A percentile compares a stretch with the other conserved stretches of the same genome.
phyloP scores from a whole-genome alignment of 352 stramenopile species.

The Phytophthora podocarpi region DNA sequence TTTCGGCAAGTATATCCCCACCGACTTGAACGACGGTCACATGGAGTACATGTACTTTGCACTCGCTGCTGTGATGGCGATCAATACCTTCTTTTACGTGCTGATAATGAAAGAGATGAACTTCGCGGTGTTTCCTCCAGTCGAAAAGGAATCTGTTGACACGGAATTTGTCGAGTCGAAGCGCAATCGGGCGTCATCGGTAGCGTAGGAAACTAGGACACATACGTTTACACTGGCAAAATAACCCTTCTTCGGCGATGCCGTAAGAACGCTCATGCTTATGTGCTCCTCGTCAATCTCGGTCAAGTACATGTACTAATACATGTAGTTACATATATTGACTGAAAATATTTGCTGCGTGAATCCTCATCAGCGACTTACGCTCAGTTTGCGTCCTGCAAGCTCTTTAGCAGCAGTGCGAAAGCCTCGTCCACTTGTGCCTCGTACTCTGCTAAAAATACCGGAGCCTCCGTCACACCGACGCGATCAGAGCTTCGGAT shows the following conservation, averaged over 20 bases:
- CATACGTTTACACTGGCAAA: too few species aligned
- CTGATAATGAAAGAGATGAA: conserved; percentile 50
- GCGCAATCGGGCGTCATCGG: neutral
- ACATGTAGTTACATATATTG: too few species aligned
- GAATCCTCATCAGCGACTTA: too few species aligned
- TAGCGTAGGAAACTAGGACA: conserved; percentile 7
- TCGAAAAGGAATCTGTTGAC: conserved; percentile 3
- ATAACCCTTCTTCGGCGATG: too few species aligned
- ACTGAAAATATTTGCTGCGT: too few species aligned
- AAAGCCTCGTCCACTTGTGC: conserved; percentile 25
- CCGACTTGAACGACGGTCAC: conserved; percentile 61
- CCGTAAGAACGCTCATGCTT: too few species aligned
- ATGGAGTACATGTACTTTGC: conserved; percentile 55
- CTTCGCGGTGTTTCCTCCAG: conserved; percentile 29
- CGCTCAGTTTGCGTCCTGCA: neutral
- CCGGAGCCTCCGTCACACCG: neutral
- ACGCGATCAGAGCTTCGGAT: conserved; percentile 24
- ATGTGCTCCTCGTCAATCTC: too few species aligned
- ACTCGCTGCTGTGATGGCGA: conserved; percentile 33
- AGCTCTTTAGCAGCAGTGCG: conserved; percentile 12
- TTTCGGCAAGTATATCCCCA: conserved; percentile 25
- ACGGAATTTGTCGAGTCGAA: conserved; percentile 9
- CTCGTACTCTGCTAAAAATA: conserved; percentile 28
- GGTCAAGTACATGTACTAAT: too few species aligned
- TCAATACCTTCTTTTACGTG: conserved; percentile 44